Percentiles rank a stretch among this genome's conserved stretches.
Evolutionary conservation across 2,329 filamentous ascomycete species (phyloP).

Genomic region (Calonectria naviculata): DNA sequence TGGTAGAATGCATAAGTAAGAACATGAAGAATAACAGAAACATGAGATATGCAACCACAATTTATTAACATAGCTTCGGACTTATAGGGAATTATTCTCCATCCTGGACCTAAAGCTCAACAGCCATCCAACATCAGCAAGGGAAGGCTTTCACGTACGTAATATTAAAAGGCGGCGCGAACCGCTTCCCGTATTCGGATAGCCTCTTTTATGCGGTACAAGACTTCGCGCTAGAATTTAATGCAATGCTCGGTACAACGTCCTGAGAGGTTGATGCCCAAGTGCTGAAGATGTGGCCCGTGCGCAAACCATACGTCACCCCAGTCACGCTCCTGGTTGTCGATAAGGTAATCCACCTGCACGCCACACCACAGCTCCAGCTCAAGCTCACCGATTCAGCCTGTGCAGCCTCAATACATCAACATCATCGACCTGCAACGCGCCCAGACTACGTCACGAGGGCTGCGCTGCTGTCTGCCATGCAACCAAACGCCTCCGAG

Average conservation of each 20-base stretch:
- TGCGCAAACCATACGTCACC: slow-evolving; percentile 19
- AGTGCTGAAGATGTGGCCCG: slow-evolving; percentile 4
- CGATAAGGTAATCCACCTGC: slow-evolving; percentile 15
- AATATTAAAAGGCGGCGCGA: not conserved
- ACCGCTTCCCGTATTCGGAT: not conserved
- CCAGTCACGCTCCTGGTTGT: slow-evolving; percentile 8
- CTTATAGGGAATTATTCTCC: not conserved
- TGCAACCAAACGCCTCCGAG: slow-evolving; percentile 16
- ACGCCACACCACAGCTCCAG: not conserved
- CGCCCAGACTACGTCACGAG: not conserved
- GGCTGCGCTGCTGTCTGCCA: slow-evolving; percentile 3
- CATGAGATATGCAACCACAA: too few species aligned
- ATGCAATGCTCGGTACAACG: not conserved
- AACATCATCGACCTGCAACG: not conserved
- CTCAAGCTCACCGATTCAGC: slow-evolving; percentile 7
- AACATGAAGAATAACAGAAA: too few species aligned
- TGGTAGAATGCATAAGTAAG: too few species aligned
- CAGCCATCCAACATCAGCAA: not conserved
- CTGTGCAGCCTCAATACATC: not conserved
- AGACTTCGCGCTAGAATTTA: not conserved
- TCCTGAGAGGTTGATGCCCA: not conserved
- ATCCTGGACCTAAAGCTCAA: not conserved
- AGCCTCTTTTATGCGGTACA: not conserved
- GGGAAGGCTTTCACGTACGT: not conserved
- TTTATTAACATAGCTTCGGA: too few species aligned